Evolutionary conservation across 768 basidiomycete species (phyloP), one percentile per base, ranked within the genome.

Genomic region (Stropharia rugosoannulata): DNA sequence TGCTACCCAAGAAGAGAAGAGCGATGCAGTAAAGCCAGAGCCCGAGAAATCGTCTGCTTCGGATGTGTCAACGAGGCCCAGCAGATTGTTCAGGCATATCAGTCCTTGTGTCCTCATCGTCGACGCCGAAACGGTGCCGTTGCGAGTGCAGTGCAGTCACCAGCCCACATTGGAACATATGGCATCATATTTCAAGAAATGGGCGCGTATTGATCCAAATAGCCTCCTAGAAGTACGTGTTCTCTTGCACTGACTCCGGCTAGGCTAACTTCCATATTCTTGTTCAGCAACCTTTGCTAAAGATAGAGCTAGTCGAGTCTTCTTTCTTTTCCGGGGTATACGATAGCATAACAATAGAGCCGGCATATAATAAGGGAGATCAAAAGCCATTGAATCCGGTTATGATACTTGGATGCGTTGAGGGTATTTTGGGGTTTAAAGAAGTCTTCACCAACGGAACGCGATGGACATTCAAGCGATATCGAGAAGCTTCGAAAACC

Each of bases 361-460:
- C 70, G 11, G 52, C 27, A 4, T 56, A 55, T 44, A 57, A 64
- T 46, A 62, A 58, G 16, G 60, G 32, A 47, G 59, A 16, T 43
- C 49, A 22, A 38, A 36, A 19, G 11, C 52, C 58, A 7, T 58
- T 73, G 16, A 76, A 76, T 57, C 73, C 74, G 3, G 62, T 71
- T 0, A 44, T 75, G 9, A 54, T 75, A 12, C 59, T 77, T 13
- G 68, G 72, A 2, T 76, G 75, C 51, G 64, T 77, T 12, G 75
- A 77, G 62, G 73, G 73, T 2, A 66, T 73, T 4, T 59, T 76
- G 58, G 70, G 71, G 13, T 77, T 73, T 59, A 66, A 70, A 55
- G 62, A 73, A 54, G 63, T 67, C 2, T 68, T 71, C 54, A 74
- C 71, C 10, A 67, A 60, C 40, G 70, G 72, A 12, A 42, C 54